Evolutionary conservation across 73 alveolate genomes (phyloP).

Genomic region (Tetrahymena thermophila): DNA sequence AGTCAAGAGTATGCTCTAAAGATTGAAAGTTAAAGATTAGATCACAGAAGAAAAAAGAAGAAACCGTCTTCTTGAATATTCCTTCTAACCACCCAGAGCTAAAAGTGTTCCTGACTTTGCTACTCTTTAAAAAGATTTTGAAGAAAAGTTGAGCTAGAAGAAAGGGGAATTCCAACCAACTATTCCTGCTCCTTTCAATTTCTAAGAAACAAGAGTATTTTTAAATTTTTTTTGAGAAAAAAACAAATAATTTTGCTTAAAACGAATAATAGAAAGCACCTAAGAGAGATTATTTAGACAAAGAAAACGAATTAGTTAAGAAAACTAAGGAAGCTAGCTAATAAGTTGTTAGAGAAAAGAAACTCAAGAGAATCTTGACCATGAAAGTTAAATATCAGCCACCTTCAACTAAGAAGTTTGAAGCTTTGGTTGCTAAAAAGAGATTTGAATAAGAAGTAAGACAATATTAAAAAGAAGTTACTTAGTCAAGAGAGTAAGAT

Average conservation of each 20-base stretch:
- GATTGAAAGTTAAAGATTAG: not conserved
- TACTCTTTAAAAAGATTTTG: not conserved
- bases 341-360: not conserved
- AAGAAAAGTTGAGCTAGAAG: not conserved
- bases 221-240: not conserved
- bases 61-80: not conserved
- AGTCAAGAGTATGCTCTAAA: not conserved
- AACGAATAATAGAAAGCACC: not conserved
- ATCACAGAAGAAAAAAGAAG: not conserved
- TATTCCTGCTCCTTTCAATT: not conserved
- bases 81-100: not conserved
- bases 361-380: not conserved
- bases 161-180: not conserved
- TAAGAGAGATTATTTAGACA: not conserved
- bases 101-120: not conserved
- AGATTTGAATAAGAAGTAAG: not conserved
- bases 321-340: not conserved
- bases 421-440: not conserved
- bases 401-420: not conserved
- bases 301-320: not conserved
- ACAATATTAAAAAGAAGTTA: not conserved
- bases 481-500: not conserved
- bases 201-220: not conserved
- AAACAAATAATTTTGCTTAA: not conserved
- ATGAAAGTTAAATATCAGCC: not conserved